Evolutionary conservation across 257 asterid species (phyloP), one percentile per base, ranked within the genome.

Genomic region (Petrea volubilis): DNA sequence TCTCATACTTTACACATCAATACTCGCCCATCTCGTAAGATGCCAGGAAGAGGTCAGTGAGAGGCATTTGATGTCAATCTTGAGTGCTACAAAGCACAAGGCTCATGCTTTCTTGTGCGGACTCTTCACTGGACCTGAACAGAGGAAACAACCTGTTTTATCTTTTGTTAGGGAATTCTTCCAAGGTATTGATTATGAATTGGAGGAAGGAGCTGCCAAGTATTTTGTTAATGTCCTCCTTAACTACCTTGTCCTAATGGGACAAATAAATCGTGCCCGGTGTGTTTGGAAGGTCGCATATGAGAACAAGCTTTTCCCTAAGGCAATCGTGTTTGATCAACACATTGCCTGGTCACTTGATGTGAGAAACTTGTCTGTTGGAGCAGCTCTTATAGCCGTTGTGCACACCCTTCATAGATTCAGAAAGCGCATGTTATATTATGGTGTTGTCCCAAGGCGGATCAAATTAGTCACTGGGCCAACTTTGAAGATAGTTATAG

Each of bases 281-380:
- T 95, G 99, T 77, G 92, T 92, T 40, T 95, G 98, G 99, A 92
- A 95, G 83, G 99, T 95, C 40, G 87, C 99, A 5, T 95, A 95
- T 31, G 99, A 95, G 78, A 90, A 90, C 79, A 95, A 90, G 83
- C 92, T 95, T 36, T 95, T 95, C 66, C 96, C 99, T 2, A 95
- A 95, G 82, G 99, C 99, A 3, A 92, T 95, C 52, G 99, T 95
- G 63, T 95, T 95, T 72, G 99, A 95, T 84, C 98, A 95, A 70
- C 98, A 92, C 78, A 87, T 90, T 66, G 97, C 99, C 11, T 92
- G 99, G 99, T 95, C 99, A 49, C 94, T 95, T 28, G 99, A 95
- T 71, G 98, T 92, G 49, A 88, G 99, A 75, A 92, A 95, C 78
- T 68, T 92, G 80, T 88, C 99, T 2, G 97, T 95, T 17, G 98